A percentile compares a stretch with the other conserved stretches of the same genome.
Evolutionary conservation across 495 filamentous ascomycete species (phyloP).

Genomic region (Xylaria acuta): DNA sequence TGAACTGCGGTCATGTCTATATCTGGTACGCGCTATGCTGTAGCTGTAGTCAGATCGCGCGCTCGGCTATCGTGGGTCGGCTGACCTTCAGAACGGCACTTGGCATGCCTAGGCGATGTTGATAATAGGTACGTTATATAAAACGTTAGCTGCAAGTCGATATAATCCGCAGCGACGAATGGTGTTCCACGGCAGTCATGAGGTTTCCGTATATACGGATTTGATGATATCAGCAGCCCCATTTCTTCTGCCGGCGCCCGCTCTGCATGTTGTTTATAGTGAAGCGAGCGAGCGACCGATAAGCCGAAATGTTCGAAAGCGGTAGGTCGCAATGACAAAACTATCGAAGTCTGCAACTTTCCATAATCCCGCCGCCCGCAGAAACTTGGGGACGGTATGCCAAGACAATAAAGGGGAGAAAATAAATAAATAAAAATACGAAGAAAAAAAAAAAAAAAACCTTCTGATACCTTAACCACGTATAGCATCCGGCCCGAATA

Average conservation of each 20-base stretch:
- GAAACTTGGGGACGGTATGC: neutral
- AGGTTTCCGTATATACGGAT: neutral
- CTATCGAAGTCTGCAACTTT: conserved; percentile 2
- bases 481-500: conserved; percentile 24
- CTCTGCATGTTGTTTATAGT: neutral
- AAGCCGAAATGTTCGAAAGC: conserved; percentile 12
- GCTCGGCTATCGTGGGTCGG: conserved; percentile 21
- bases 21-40: conserved; percentile 19
- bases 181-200: neutral
- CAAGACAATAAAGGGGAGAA: neutral
- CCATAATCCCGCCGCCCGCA: neutral
- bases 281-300: neutral
- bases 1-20: conserved; percentile 26
- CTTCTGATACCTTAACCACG: neutral
- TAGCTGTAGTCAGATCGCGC: conserved; percentile 25
- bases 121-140: neutral
- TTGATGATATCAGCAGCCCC: conserved; percentile 11
- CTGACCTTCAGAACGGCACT: conserved; percentile 17
- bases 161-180: neutral
- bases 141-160: neutral
- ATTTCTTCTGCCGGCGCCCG: conserved; percentile 7
- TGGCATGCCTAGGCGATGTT: neutral
- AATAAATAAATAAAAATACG: neutral
- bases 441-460: neutral
- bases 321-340: conserved; percentile 11